Evolutionary conservation across 176 grass and related monocot genomes (phyloP).

Genomic region (Oryza punctata): DNA sequence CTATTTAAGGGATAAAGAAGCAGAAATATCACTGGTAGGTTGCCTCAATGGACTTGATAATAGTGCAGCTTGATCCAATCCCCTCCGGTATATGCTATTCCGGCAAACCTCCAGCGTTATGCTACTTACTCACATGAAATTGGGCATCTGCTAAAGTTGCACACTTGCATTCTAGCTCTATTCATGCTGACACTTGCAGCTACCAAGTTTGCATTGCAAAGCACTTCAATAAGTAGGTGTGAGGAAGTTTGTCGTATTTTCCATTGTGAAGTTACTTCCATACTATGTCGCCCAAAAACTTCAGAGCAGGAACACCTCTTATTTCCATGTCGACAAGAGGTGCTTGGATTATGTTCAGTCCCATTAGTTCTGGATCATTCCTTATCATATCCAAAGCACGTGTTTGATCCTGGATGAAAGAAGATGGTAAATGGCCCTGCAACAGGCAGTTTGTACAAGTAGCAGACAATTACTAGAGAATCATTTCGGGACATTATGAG

Average conservation of each 20-base stretch:
- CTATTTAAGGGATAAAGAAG: not conserved
- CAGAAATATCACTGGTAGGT: not conserved
- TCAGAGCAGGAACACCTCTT: conserved; percentile 91
- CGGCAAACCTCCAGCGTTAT: conserved; percentile 11
- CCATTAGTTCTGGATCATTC: conserved; percentile 73
- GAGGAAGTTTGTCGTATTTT: conserved; percentile 1
- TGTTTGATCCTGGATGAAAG: conserved; percentile 73
- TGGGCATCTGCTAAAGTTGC: not conserved
- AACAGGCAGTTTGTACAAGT: conserved; percentile 1
- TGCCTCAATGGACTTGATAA: not conserved
- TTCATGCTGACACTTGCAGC: not conserved
- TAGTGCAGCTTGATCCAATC: not conserved
- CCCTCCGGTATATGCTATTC: not conserved
- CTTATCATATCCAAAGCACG: conserved; percentile 86
- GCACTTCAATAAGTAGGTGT: not conserved
- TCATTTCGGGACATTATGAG: not conserved
- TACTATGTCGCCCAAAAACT: conserved; percentile 94
- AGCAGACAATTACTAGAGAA: not conserved
- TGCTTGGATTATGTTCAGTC: conserved; percentile 74
- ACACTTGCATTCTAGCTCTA: not conserved
- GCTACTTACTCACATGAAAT: not conserved
- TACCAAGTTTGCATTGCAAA: not conserved
- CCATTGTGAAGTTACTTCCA: conserved; percentile 61
- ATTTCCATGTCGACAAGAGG: conserved; percentile 98
- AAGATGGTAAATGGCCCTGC: conserved; percentile 8